Base-by-base conservation (phyloP, 2,329 filamentous ascomycete genomes). In the Curvularia sp. region DNA sequence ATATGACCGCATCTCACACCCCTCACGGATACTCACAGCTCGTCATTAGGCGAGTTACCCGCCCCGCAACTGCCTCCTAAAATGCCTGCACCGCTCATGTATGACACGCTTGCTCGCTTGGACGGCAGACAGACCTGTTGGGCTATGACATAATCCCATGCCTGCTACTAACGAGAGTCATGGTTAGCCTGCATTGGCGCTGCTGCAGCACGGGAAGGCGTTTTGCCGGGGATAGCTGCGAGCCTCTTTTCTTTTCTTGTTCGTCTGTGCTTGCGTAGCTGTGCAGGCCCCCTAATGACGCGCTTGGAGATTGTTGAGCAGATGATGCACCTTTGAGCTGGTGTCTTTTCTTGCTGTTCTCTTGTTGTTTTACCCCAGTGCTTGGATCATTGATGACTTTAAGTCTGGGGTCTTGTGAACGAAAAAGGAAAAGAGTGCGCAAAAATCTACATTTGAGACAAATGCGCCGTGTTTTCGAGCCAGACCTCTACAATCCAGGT, bases 11-110 rank as follows among this genome's bases (percentile, higher is more conserved):
- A 45, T 49, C n/a, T 25, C 13, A 46, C 39, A 36, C 38, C 30
- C 30, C 23, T 49, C 5, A n/a, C 38, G 46, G 30, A 32, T 39
- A 25, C 21, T 13, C 8, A 9, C 39, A 42, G 18, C 27, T 58
- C 55, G 45, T 55, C 55, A 55, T 58, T 51, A 55, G 46, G 51
- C 55, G 45, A 58, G 39, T 39, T 49, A 46, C 38, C 55, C 51
- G 51, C 51, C 43, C 32, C 46, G 55, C 45, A 27, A 21, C 41
- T 36, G 49, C 55, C 45, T 47, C 55, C 25, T 38, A 28, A 55
- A 30, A 43, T 34, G 30, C 38, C 34, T 15, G 25, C 28, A 18
- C 23, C 38, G 19, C 25, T 42, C 46, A 32, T 15, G 25, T 43
- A 58, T 58, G 55, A 49, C 55, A 58, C 49, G 38, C 43, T 39